Conservation (phyloP, 1,284 basidiomycete species). For the Ceratobasidium sp. region DNA sequence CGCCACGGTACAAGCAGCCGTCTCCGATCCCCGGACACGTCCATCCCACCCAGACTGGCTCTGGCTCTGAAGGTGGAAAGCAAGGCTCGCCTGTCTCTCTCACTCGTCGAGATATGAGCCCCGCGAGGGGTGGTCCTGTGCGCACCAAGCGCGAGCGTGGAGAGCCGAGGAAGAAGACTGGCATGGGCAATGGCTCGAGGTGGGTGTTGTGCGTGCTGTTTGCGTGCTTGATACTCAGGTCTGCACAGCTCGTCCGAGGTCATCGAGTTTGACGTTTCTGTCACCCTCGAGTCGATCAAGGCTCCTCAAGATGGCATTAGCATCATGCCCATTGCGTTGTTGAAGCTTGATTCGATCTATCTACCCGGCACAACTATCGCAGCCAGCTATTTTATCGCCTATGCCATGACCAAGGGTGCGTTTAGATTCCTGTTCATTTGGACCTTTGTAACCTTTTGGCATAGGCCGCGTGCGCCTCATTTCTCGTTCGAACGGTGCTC, state of each 20-base stretch:
- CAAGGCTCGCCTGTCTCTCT: constrained; percentile 50
- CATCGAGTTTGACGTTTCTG: constrained; percentile 40
- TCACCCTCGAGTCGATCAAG: constrained; percentile 38
- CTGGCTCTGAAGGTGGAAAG: constrained; percentile 55
- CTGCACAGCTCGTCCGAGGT: constrained; percentile 56
- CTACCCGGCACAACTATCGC: constrained; percentile 82
- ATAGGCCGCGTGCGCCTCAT: constrained; percentile 80
- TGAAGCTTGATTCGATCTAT: constrained; percentile 80
- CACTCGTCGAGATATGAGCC: constrained; percentile 61
- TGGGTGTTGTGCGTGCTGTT: neutral
- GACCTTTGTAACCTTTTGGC: neutral
- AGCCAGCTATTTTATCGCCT: constrained; percentile 85
- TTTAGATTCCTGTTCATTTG: constrained; percentile 26
- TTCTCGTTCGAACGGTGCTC: constrained; percentile 80
- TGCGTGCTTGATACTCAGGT: neutral
- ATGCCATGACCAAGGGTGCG: constrained; percentile 83
- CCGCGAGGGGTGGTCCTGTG: constrained; percentile 65
- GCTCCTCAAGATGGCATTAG: constrained; percentile 66
- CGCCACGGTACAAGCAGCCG: constrained; percentile 49
- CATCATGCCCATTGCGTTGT: constrained; percentile 75
- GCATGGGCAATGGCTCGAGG: constrained; percentile 3
- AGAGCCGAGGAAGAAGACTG: constrained; percentile 25
- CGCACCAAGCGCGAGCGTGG: constrained; percentile 46
- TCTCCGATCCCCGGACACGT: constrained; percentile 36
- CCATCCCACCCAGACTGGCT: constrained; percentile 23